Evolutionary conservation across 23 red algal species (phyloP).

Genomic region (Chondrus crispus): DNA sequence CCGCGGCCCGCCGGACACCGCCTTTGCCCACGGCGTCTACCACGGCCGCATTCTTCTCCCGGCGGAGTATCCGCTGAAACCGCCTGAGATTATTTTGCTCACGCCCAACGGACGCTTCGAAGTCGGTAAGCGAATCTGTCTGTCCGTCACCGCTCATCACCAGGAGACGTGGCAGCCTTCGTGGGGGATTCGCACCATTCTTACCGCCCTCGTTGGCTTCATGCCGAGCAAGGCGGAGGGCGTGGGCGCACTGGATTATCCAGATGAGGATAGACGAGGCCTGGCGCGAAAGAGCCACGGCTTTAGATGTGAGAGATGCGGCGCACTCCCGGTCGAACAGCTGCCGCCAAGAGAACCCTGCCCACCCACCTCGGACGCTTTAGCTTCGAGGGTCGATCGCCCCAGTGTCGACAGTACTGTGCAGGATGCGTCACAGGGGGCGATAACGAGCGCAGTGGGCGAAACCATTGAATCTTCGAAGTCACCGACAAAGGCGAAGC

Average conservation of each 20-base stretch:
- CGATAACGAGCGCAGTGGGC: neutral
- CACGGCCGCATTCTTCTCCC: conserved; percentile 94
- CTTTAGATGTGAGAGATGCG: conserved; percentile 63
- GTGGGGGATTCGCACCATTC: conserved; percentile 96
- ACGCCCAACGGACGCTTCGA: conserved; percentile 99
- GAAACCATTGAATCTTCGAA: no score
- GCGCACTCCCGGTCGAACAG: conserved; percentile 20
- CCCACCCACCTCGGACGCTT: neutral
- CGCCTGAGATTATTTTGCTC: conserved; percentile 96
- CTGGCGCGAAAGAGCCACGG: conserved; percentile 49
- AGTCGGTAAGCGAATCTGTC: conserved; percentile 90
- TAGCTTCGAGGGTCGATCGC: neutral
- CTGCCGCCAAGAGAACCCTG: neutral
- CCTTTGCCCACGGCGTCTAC: conserved; percentile 89
- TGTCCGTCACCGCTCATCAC: conserved; percentile 89
- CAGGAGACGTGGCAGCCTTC: conserved; percentile 98
- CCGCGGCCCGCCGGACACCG: conserved; percentile 80
- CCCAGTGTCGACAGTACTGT: neutral
- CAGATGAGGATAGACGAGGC: conserved; percentile 63
- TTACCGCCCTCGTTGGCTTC: conserved; percentile 90
- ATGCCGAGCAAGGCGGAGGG: conserved; percentile 84
- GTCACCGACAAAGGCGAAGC: neutral
- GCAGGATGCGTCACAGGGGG: neutral
- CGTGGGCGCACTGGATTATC: conserved; percentile 80
- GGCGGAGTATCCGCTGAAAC: conserved; percentile 94